Percentiles rank a stretch among this genome's conserved stretches.
phyloP scores from a whole-genome alignment of 352 stramenopile genomes.

The Pythium utonaiense region DNA sequence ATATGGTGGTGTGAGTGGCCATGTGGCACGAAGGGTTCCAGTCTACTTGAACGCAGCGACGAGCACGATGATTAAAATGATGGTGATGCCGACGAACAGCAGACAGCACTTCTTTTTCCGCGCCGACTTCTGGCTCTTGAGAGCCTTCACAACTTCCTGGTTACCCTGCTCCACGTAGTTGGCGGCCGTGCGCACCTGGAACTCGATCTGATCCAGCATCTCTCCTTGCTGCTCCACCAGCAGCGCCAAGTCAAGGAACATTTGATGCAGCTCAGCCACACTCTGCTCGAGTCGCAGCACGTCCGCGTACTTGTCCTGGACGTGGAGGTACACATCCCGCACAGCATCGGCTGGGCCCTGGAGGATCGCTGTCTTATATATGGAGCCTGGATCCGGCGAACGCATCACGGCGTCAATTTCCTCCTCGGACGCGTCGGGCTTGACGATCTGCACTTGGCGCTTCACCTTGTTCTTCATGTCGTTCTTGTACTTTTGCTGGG shows the following conservation, averaged over 20 bases:
- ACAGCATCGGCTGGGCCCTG: constrained; percentile 77
- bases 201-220: constrained; percentile 98
- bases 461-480: constrained; percentile 98
- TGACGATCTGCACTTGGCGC: constrained; percentile 97
- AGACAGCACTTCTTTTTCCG: constrained; percentile 96
- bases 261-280: constrained; percentile 97
- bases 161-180: constrained; percentile 98
- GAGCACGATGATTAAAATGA: constrained; percentile 79
- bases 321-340: constrained; percentile 92
- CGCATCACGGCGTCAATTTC: constrained; percentile 97
- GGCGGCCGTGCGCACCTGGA: constrained; percentile 89
- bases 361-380: constrained; percentile 84
- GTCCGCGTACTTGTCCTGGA: constrained; percentile 98
- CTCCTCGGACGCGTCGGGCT: constrained; percentile 95
- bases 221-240: constrained; percentile 98
- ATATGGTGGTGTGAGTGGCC: not conserved
- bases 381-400: constrained; percentile 72
- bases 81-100: constrained; percentile 69
- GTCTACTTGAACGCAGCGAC: constrained; percentile 63
- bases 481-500: constrained; percentile 97
- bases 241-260: constrained; percentile 98
- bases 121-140: constrained; percentile 95
- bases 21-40: not conserved
- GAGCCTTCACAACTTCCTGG: constrained; percentile 91
- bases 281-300: constrained; percentile 95